A percentile compares a stretch with the other conserved stretches of the same genome.
Conservation (phyloP, 202 grass and related monocot genomes). For the Miscanthus sacchariflorus region DNA sequence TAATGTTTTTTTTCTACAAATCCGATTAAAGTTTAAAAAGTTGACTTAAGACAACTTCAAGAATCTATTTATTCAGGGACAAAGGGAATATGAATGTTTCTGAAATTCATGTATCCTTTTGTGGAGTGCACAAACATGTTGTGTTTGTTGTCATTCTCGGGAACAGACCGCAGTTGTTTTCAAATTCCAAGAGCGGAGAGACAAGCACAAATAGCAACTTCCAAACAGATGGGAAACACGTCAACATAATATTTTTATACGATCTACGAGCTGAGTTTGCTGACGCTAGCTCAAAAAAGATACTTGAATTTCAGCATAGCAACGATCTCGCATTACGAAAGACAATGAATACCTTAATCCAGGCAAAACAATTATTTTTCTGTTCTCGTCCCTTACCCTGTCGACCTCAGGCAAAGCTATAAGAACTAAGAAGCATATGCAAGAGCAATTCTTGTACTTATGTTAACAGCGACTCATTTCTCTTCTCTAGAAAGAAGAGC, state of each 20-base stretch:
- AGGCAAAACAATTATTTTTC: background rate
- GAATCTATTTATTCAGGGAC: too few relatives aligned
- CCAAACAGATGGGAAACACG: background rate
- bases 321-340: background rate
- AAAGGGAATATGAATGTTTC: too few relatives aligned
- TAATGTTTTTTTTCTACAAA: too few relatives aligned
- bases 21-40: too few relatives aligned
- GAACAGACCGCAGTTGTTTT: too few relatives aligned
- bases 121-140: too few relatives aligned
- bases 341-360: slow-evolving; percentile 3
- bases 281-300: background rate
- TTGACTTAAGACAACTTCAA: too few relatives aligned
- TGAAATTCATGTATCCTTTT: too few relatives aligned
- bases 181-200: background rate
- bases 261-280: background rate
- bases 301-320: background rate
- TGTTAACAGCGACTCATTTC: background rate
- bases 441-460: background rate
- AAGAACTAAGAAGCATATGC: background rate
- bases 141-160: too few relatives aligned
- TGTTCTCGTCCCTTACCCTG: background rate
- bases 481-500: background rate
- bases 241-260: background rate
- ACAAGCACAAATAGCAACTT: background rate
- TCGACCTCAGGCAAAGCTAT: background rate